These are phyloP conservation scores for Cutaneotrichosporon cyanovorans DNA, from an alignment of 1,284 basidiomycete species.

Conservation along the genomic window DNA sequence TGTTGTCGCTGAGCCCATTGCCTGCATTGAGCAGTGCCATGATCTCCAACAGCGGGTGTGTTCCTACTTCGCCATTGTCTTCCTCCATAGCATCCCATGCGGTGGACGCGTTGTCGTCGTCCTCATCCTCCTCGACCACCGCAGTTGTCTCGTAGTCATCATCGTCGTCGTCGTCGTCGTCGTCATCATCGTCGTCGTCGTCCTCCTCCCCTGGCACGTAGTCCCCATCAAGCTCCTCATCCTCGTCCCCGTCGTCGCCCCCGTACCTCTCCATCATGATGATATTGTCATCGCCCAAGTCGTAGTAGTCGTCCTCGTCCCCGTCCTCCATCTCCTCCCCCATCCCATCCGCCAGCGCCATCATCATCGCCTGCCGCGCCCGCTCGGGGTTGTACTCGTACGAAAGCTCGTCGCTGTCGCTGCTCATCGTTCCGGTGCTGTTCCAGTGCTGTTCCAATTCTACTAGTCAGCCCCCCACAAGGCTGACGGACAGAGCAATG, in stretches of 20 bases:
- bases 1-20: conserved; percentile 2
- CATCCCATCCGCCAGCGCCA: not conserved
- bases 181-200: conserved; percentile 25
- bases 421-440: too few species aligned
- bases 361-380: too few species aligned
- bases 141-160: not conserved
- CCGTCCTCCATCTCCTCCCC: not conserved
- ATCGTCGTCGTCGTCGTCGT: conserved; percentile 14
- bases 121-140: too few species aligned
- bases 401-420: too few species aligned
- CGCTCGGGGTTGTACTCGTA: too few species aligned
- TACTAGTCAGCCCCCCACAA: too few species aligned
- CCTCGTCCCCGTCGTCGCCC: not conserved
- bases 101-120: too few species aligned
- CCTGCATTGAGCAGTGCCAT: conserved; percentile 19
- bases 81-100: too few species aligned
- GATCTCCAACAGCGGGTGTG: conserved; percentile 16
- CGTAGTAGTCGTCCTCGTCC: not conserved
- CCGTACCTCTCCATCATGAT: too few species aligned
- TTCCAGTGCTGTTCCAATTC: too few species aligned
- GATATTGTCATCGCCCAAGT: not conserved
- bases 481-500: too few species aligned
- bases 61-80: too few species aligned
- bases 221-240: conserved; percentile 12
- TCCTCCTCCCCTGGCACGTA: conserved; percentile 19